These are phyloP conservation scores for Yamadazyma mexicana DNA, from an alignment of 1,139 yeast species.

Conservation along the genomic window DNA sequence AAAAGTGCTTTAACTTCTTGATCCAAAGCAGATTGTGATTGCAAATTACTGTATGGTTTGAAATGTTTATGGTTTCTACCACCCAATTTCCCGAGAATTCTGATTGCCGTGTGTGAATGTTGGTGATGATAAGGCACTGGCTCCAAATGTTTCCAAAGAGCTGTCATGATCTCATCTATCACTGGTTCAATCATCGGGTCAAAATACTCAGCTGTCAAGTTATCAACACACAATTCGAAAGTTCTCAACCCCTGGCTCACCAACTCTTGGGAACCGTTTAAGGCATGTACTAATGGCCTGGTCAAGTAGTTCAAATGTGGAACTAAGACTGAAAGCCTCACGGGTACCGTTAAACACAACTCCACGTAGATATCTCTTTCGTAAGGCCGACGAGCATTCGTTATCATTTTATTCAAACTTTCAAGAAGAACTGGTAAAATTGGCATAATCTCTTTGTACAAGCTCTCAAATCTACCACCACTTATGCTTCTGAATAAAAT, in stretches of 20 bases:
- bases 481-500: conserved; percentile 92
- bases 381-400: conserved; percentile 82
- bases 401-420: conserved; percentile 77
- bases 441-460: conserved; percentile 92
- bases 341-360: conserved; percentile 93
- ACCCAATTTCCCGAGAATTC: conserved; percentile 92
- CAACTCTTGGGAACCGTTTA: conserved; percentile 87
- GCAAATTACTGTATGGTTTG: conserved; percentile 68
- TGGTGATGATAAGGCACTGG: conserved; percentile 93
- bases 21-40: conserved; percentile 55
- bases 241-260: conserved; percentile 94
- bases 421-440: conserved; percentile 83
- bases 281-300: conserved; percentile 87
- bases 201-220: conserved; percentile 91
- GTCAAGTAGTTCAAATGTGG: conserved; percentile 88
- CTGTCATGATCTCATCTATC: conserved; percentile 88
- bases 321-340: conserved; percentile 84
- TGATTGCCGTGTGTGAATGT: conserved; percentile 90
- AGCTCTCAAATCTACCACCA: conserved; percentile 90
- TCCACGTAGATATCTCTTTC: conserved; percentile 95
- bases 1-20: conserved; percentile 72
- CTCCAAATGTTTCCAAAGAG: conserved; percentile 85
- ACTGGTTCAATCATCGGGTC: conserved; percentile 98
- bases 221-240: conserved; percentile 94
- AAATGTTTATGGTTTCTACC: conserved; percentile 90